Percentiles rank a stretch among this genome's conserved stretches.
phyloP scores from a whole-genome alignment of 2,329 filamentous ascomycete species.

The Ceratocystis huliohia region DNA sequence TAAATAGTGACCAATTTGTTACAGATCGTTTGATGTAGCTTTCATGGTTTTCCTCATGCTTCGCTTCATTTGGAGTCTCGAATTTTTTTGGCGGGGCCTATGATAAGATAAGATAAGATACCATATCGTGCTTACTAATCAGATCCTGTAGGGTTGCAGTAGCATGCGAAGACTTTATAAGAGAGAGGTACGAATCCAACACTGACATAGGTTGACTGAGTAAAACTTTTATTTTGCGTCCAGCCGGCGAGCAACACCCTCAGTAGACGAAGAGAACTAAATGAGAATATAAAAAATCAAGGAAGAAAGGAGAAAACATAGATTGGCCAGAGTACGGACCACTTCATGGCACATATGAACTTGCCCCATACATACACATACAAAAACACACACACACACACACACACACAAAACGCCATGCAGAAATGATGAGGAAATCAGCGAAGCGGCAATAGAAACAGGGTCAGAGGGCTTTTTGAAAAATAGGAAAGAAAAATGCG shows the following conservation, averaged over 20 bases:
- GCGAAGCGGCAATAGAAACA: neutral
- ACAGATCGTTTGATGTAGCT: neutral
- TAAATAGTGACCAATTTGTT: neutral
- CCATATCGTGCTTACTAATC: neutral
- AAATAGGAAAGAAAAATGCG: neutral
- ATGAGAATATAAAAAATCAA: neutral
- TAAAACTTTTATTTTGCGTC: neutral
- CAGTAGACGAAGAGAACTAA: neutral
- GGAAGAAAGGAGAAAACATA: neutral
- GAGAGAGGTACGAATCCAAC: neutral
- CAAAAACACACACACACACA: neutral
- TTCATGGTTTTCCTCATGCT: neutral
- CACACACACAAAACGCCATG: constrained; percentile 10
- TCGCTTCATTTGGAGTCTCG: constrained; percentile 5
- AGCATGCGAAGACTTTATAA: too few relatives aligned
- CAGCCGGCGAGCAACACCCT: neutral
- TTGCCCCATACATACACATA: constrained; percentile 11
- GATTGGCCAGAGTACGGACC: neutral
- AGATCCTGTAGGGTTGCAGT: too few relatives aligned
- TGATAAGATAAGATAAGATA: constrained; percentile 20
- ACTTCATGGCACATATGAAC: too few relatives aligned
- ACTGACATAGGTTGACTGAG: neutral
- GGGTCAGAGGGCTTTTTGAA: neutral
- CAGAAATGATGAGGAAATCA: constrained; percentile 5
- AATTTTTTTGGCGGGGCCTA: constrained; percentile 20